Percentiles rank a stretch among this genome's conserved stretches.
Conservation (phyloP, 208 protist genomes). For the Strigomonas galati region DNA sequence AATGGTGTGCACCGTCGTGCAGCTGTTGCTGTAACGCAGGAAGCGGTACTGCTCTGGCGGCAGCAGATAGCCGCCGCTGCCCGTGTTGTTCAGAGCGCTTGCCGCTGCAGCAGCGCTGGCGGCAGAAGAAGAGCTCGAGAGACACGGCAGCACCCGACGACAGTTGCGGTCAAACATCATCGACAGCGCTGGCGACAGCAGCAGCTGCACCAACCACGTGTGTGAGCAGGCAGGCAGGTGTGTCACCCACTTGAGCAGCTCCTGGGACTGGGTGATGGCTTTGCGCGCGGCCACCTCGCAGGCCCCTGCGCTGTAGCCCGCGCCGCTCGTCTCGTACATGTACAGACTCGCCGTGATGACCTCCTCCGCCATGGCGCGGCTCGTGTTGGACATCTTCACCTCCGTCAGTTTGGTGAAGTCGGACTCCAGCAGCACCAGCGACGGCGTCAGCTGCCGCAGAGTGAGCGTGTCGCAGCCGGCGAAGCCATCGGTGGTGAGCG, state of each 20-base stretch:
- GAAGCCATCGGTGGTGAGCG: constrained; percentile 49
- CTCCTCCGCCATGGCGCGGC: constrained; percentile 65
- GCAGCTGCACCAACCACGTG: constrained; percentile 56
- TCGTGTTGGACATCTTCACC: constrained; percentile 42
- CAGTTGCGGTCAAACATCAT: constrained; percentile 35
- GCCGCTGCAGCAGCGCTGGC: not conserved
- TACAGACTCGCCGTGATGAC: constrained; percentile 35
- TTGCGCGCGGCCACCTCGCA: constrained; percentile 28
- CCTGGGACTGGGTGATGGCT: constrained; percentile 45
- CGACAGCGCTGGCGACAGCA: constrained; percentile 64
- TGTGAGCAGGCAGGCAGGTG: constrained; percentile 46
- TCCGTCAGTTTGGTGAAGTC: constrained; percentile 62
- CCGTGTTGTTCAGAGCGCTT: not conserved
- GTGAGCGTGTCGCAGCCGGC: constrained; percentile 68
- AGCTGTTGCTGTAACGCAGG: constrained; percentile 76
- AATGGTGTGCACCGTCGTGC: constrained; percentile 45
- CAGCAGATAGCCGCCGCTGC: constrained; percentile 19
- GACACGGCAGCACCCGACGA: not conserved
- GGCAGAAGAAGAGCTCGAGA: not conserved
- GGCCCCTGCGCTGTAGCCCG: constrained; percentile 21
- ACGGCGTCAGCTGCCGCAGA: constrained; percentile 63
- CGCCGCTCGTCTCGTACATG: constrained; percentile 26
- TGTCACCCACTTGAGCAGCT: constrained; percentile 32
- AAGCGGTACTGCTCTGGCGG: constrained; percentile 60
- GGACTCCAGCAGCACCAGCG: constrained; percentile 59